Base-by-base conservation (phyloP, 768 basidiomycete genomes). In the Xerocomellus amylosporus region DNA sequence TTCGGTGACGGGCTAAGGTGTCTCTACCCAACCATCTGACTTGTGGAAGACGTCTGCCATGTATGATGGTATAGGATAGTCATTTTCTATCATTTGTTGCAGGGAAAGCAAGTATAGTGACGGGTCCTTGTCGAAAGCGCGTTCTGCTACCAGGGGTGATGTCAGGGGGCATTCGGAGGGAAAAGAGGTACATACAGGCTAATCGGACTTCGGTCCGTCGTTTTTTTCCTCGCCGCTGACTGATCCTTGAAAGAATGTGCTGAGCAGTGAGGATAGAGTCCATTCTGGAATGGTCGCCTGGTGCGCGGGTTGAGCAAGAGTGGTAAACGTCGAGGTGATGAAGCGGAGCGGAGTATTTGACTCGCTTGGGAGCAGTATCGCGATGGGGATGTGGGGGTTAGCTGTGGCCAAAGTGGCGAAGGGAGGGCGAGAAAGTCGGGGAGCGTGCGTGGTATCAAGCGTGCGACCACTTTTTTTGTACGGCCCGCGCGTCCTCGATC, bases 61-160 rank as follows among this genome's bases (percentile, higher is more conserved):
- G 64, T 95, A 96, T 0, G 86, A 86, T 8, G 94, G 92, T 49
- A 93, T 75, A 0, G 89, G 91, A 62, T 97, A 98, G 49, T 94
- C 92, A 64, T 98, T 93, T 64, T 98, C 92, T 49, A 90, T 77
- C 93, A 98, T 95, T 66, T 95, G 88, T 56, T 90, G 85, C 22
- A 85, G 71, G 0, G 86, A 82, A 36, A 98, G 77, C 39, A 91
- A 64, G 71, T 92, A 96, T 51, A 84, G 77, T 47, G 81, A 66
- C 6, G 92, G 86, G 37, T 84, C 81, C 58, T 80, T 81, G 40
- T 85, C n/a, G n/a, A n/a, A n/a, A n/a, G n/a, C n/a, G n/a, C n/a
- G n/a, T n/a, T n/a, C n/a, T n/a, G n/a, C n/a, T 86, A 61, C 63
- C 55, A 2, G 34, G 53, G 46, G 40, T 2, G 19, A 26, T 24